Evolutionary conservation across 257 asterid genomes (phyloP).

Genomic region (Coffea canephora): DNA sequence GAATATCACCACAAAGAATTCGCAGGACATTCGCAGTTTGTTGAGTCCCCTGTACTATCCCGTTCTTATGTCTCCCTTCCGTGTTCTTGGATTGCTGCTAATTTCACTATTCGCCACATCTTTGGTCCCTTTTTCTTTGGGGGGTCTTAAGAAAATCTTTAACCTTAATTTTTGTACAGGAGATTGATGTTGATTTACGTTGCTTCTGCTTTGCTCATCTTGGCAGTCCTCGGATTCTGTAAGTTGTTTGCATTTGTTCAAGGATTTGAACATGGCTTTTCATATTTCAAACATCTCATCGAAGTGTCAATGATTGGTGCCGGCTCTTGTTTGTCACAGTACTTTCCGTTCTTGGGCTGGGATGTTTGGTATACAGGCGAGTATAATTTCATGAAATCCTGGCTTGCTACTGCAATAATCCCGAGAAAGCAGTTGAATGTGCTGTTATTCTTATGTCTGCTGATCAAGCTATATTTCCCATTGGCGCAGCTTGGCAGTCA

Average conservation of each 20-base stretch:
- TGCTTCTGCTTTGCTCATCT: constrained; percentile 19
- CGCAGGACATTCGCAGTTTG: constrained; percentile 9
- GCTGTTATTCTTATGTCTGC: neutral
- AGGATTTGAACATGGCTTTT: too few relatives aligned
- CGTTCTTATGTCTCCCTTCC: neutral
- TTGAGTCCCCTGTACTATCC: constrained; percentile 31
- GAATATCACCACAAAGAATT: constrained; percentile 15
- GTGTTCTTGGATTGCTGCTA: neutral
- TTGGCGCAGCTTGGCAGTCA: constrained; percentile 28
- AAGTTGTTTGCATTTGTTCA: neutral
- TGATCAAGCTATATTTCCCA: neutral
- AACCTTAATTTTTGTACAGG: constrained; percentile 16
- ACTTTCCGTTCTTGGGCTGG: constrained; percentile 33
- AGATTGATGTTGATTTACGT: constrained; percentile 12
- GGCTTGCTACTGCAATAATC: too few relatives aligned
- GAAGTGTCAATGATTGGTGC: neutral
- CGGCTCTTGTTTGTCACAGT: constrained; percentile 35
- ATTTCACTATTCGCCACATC: neutral
- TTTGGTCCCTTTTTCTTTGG: neutral
- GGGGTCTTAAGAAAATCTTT: too few relatives aligned
- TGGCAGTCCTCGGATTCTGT: constrained; percentile 33
- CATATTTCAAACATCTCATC: neutral
- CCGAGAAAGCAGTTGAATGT: too few relatives aligned
- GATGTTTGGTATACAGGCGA: constrained; percentile 33
- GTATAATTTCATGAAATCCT: constrained; percentile 3